Conservation (phyloP, 495 filamentous ascomycete genomes). For the Penicillium pancosmium region DNA sequence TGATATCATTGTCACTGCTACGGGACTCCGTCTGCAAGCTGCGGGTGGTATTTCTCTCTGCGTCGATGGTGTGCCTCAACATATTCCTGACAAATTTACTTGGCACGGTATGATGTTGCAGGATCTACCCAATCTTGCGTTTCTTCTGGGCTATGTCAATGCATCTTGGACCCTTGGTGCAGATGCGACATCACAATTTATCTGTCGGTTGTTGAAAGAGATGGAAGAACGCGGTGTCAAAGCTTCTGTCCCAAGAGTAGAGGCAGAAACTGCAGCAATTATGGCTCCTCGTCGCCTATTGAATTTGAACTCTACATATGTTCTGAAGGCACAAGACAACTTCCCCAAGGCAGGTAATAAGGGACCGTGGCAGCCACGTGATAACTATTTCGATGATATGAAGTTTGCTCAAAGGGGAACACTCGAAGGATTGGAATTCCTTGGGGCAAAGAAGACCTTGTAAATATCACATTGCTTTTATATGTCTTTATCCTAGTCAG, state of each 20-base stretch:
- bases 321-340: slow-evolving; percentile 1
- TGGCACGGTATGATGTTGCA: slow-evolving; percentile 45
- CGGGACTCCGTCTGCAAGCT: slow-evolving; percentile 46
- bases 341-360: slow-evolving; percentile 5
- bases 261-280: neutral
- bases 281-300: slow-evolving; percentile 2
- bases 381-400: slow-evolving; percentile 20
- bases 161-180: slow-evolving; percentile 6
- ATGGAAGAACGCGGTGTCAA: slow-evolving; percentile 7
- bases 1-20: slow-evolving; percentile 60
- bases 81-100: slow-evolving; percentile 32
- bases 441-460: slow-evolving; percentile 4
- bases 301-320: slow-evolving; percentile 10
- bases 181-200: slow-evolving; percentile 5
- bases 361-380: slow-evolving; percentile 7
- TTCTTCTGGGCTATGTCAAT: neutral
- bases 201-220: neutral
- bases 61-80: slow-evolving; percentile 27
- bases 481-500: neutral
- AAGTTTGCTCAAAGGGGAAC: slow-evolving; percentile 24
- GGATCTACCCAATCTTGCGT: slow-evolving; percentile 37
- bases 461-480: neutral
- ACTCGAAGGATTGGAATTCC: slow-evolving; percentile 8
- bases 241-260: slow-evolving; percentile 4
- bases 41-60: slow-evolving; percentile 27